Base-by-base conservation (phyloP, 1,284 basidiomycete genomes). In the Cryptococcus neoformans region DNA sequence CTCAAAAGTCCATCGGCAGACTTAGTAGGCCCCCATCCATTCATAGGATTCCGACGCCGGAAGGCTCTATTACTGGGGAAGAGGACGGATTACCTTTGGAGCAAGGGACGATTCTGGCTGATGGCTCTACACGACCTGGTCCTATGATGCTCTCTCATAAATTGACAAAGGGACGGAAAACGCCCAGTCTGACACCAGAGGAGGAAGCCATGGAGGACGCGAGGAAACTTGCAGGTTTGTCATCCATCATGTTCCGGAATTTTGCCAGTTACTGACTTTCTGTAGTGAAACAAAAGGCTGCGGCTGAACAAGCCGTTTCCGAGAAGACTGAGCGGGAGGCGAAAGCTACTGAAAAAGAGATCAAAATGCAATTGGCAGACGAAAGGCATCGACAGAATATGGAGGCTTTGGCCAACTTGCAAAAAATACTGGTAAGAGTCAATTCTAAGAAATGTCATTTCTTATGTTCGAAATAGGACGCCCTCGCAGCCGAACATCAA, bases 251-350 rank as follows among this genome's bases (percentile, higher is more conserved):
- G 47, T 10, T 12, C 42, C n/a, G n/a, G 6, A 44, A 44, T 11
- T n/a, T 4, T 12, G 14, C 28, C 42, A n/a, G 10, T 44, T n/a
- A 44, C 12, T 10, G 10, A 12, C 49, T 3, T 7, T 35, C 14
- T 16, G n/a, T 49, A 75, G 71, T 60, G 35, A 66, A 69, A 55
- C 68, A 70, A 47, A 74, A 74, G 54, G 71, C 74, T 14, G 70
- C 70, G 2, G 69, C 70, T 4, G 72, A 74, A 58, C 58, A 58
- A 59, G 70, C 70, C 62, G 67, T 70, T 39, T 61, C 61, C 5
- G 68, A 71, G 45, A 62, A 62, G 53, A 67, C 65, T 11, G 71
- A 71, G 45, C 55, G 62, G 39, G 73, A 75, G 39, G 56, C 61
- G 1, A 59, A 56, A 1, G 54, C 66, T 44, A 65, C 67, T 35